Evolutionary conservation across 805 yeast genomes (phyloP).

Genomic region (Scheffersomyces amazonensis): DNA sequence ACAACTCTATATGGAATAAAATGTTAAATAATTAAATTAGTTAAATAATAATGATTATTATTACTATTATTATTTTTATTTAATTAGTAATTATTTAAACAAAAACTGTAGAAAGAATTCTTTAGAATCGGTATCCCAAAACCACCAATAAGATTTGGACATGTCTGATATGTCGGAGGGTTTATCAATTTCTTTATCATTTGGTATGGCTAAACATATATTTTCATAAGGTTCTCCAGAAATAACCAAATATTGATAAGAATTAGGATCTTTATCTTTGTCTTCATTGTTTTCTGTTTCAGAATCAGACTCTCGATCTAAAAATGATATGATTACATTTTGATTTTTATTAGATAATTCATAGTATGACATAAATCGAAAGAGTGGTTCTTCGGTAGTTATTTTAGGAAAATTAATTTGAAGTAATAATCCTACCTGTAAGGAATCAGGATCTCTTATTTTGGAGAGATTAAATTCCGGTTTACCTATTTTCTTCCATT

Average conservation of each 20-base stretch:
- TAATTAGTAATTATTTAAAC: constrained; percentile 28
- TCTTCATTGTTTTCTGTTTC: constrained; percentile 12
- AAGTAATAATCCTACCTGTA: constrained; percentile 63
- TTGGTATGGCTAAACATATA: constrained; percentile 71
- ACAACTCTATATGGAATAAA: too few relatives aligned
- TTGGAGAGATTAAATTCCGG: constrained; percentile 72
- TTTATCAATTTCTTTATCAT: constrained; percentile 48
- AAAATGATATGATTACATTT: constrained; percentile 25
- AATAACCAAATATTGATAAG: constrained; percentile 68
- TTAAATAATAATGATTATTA: not conserved
- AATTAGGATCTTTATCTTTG: constrained; percentile 24
- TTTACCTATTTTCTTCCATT: constrained; percentile 60
- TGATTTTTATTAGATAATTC: constrained; percentile 53
- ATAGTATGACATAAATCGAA: constrained; percentile 72
- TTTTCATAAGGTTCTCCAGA: constrained; percentile 92
- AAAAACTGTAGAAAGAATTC: constrained; percentile 72
- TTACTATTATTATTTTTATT: not conserved
- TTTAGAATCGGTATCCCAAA: constrained; percentile 69
- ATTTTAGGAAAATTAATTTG: constrained; percentile 56
- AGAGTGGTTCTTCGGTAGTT: constrained; percentile 53
- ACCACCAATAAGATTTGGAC: constrained; percentile 53
- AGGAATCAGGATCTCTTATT: constrained; percentile 58
- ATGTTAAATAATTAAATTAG: too few relatives aligned
- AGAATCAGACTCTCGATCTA: constrained; percentile 6
- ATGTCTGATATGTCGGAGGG: constrained; percentile 20